Evolutionary conservation across 805 yeast species (phyloP).

Genomic region (Wickerhamiella sorbophila): DNA sequence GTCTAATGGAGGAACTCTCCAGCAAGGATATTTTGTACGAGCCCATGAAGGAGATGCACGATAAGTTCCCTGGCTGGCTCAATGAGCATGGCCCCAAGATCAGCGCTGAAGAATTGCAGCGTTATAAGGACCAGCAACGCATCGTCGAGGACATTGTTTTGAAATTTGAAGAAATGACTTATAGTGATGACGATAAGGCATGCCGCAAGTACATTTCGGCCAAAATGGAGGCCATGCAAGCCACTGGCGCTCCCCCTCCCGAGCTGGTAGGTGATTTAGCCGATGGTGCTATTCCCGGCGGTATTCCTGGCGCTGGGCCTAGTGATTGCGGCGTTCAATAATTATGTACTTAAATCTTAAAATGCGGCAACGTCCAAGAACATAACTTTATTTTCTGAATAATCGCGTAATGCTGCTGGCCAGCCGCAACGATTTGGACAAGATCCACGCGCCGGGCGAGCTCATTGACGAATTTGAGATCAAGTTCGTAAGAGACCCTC

Average conservation of each 20-base stretch:
- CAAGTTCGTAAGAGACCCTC: too few relatives aligned
- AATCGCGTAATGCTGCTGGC: too few relatives aligned
- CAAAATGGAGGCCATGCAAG: slow-evolving; percentile 48
- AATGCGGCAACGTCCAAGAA: too few relatives aligned
- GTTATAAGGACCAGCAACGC: slow-evolving; percentile 47
- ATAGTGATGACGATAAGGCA: slow-evolving; percentile 34
- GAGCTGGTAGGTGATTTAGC: slow-evolving; percentile 52
- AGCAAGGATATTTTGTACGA: slow-evolving; percentile 77
- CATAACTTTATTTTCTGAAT: too few relatives aligned
- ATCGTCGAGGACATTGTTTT: slow-evolving; percentile 47
- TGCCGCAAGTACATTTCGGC: slow-evolving; percentile 38
- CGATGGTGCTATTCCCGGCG: slow-evolving; percentile 30
- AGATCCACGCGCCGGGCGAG: too few relatives aligned
- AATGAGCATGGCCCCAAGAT: slow-evolving; percentile 33
- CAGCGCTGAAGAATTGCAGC: slow-evolving; percentile 33
- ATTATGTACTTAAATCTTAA: too few relatives aligned
- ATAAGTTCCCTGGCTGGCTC: slow-evolving; percentile 62
- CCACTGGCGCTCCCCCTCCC: slow-evolving; percentile 65
- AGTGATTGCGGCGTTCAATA: neutral
- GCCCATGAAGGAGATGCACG: slow-evolving; percentile 69
- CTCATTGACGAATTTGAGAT: too few relatives aligned
- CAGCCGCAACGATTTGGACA: too few relatives aligned
- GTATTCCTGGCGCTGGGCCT: slow-evolving; percentile 3
- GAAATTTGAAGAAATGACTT: slow-evolving; percentile 51
- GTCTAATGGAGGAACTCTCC: slow-evolving; percentile 68